Evolutionary conservation across 1,284 basidiomycete genomes (phyloP), one percentile per base, ranked within the genome.

Genomic region (Fomitiporia mediterranea): DNA sequence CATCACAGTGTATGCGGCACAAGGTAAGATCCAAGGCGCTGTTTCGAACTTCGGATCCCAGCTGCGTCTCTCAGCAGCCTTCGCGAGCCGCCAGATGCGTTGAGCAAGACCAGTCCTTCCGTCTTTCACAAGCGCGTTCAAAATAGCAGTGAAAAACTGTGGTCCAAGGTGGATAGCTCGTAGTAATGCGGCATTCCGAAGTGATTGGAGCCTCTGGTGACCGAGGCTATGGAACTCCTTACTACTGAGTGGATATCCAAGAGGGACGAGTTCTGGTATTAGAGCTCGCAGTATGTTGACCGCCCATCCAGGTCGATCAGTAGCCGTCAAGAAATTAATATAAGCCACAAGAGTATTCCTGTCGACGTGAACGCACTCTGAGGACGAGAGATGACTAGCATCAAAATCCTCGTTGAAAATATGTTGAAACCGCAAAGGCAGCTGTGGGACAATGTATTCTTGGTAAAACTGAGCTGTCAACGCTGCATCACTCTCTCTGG

Each of bases 1-100:
- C 81, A 91, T 87, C 47, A 79, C 69, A 1, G 86, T 90, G 67
- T 89, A 91, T 1, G 84, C 82, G 15, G 82, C 74, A 2, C 83
- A 70, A 2, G 85, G 80, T 23, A 91, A 69, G 55, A 72, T 72
- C 86, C 88, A 89, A 0, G 82, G 80, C 34, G 69, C 60, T 17
- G 63, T 56, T 11, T 57, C 59, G 21, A 66, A 64, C 8, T 57
- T 59, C 2, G 62, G 63, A 25, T 64, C 44, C 77, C 80, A 80
- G 58, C 83, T 86, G 11, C 68, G 68, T n/a, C 65, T 67, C 63
- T 86, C 82, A 0, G 80, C 82, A 54, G 74, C 66, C 62, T 76
- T 75, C 4, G 80, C 83, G 11, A 84, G 69, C 5, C 74, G 63
- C 79, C 86, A 91, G 0, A 90, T 74, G 9, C 80, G 74, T 63